Evolutionary conservation across 257 asterid genomes (phyloP).

Genomic region (Capsicum rhomboideum): DNA sequence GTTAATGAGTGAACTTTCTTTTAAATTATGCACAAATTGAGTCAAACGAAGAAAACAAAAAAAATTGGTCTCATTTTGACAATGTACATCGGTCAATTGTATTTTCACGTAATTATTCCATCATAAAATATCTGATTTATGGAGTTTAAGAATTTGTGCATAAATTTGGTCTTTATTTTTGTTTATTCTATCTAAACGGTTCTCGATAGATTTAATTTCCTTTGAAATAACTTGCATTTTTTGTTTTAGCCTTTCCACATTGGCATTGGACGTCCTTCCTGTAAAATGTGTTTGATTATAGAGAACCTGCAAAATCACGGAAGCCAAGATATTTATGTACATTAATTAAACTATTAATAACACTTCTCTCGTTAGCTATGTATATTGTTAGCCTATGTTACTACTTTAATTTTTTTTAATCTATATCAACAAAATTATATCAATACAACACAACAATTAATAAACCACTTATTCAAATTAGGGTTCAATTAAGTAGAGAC

Average conservation of each 20-base stretch:
- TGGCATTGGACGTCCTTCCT: not conserved
- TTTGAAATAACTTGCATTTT: not conserved
- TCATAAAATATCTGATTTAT: not conserved
- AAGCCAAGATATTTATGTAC: not conserved
- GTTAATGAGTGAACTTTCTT: no score
- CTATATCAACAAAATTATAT: not conserved
- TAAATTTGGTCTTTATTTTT: not conserved
- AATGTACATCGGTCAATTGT: not conserved
- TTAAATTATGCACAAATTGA: no score
- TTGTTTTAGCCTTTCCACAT: not conserved
- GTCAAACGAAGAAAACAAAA: no score
- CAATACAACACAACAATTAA: not conserved
- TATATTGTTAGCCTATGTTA: no score
- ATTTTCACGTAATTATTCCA: not conserved
- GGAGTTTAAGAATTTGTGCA: not conserved
- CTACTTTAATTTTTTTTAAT: not conserved
- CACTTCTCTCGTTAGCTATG: not conserved
- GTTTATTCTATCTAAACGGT: not conserved
- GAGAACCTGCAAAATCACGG: not conserved
- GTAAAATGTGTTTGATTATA: not conserved
- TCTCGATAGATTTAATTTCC: not conserved
- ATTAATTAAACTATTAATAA: not conserved
- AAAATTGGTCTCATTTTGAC: not conserved
- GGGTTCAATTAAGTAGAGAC: not conserved
- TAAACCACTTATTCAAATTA: not conserved